Base-by-base conservation (phyloP, 73 alveolate species). In the Stentor coeruleus region DNA sequence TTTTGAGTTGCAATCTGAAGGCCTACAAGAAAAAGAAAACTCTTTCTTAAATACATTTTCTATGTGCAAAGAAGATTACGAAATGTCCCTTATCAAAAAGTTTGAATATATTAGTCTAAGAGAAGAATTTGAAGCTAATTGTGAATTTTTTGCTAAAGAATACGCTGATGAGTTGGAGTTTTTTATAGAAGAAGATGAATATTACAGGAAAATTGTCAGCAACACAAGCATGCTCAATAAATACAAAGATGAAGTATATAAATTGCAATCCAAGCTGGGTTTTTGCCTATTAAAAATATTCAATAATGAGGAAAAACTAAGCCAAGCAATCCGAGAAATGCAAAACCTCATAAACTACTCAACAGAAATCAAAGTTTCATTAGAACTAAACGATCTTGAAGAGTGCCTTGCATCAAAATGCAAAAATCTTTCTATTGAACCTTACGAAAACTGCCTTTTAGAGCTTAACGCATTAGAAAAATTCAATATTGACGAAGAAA, bases 401-500 rank as follows among this genome's bases (percentile, higher is more conserved):
- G 28, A 49, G 20, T 11, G 28, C 66, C 66, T 66, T 20, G 15
- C 20, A 14, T 28, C 15, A 1, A 66, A 33, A 2, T 66, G 79
- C 39, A 33, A 31, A 66, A 66, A 66, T 66, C 37, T 20, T 66
- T 20, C 40, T 28, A 37, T 66, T 20, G 79, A 66, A 66, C n/a
- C 79, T 1, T 31, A 28, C n/a, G 40, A 66, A 2, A 31, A 20
- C n/a, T 26, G 11, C n/a, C n/a, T 66, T 66, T 11, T 66, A 26
- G 37, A 31, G 42, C 40, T 66, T 20, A 66, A 66, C 37, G n/a
- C n/a, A 1, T 11, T 20, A 26, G 79, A 66, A 66, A 33, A 33
- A 14, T 66, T 66, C 37, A 40, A 66, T 33, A 66, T 66, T 66
- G 79, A 66, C n/a, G 79, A 66, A 66, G 79, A 66, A 66, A 33